These are phyloP conservation scores for Mastigamoeba balamuthi DNA, from an alignment of 78 protist species.

Conservation along the genomic window DNA sequence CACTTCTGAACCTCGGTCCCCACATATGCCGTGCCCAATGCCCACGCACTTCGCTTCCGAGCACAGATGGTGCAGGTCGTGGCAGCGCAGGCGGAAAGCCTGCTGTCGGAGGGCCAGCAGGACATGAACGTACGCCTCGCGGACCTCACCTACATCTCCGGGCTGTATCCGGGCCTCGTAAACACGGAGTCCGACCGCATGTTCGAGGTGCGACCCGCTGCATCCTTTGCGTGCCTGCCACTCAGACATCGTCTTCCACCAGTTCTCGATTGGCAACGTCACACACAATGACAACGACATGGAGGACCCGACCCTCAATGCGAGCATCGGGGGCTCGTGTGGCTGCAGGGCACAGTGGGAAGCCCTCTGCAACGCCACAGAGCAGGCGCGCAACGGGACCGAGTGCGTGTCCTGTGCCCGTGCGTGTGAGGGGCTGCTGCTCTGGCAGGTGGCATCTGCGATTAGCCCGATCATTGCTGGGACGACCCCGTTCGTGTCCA, in stretches of 20 bases:
- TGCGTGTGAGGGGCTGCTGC: not conserved
- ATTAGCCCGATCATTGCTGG: not conserved
- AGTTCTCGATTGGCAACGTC: too few relatives aligned
- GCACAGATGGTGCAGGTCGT: not conserved
- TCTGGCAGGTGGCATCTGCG: not conserved
- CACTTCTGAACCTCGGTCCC: too few relatives aligned
- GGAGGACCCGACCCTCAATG: not conserved
- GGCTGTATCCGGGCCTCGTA: not conserved
- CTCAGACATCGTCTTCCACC: too few relatives aligned
- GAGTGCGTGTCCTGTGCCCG: not conserved
- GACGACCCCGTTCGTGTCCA: not conserved
- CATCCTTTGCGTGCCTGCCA: too few relatives aligned
- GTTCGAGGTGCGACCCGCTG: too few relatives aligned
- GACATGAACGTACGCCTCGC: not conserved
- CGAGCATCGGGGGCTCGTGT: not conserved
- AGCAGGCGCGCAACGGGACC: not conserved
- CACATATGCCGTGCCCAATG: too few relatives aligned
- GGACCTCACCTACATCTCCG: not conserved
- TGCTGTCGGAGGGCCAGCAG: not conserved
- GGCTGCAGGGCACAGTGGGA: not conserved
- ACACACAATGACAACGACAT: too few relatives aligned
- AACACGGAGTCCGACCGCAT: too few relatives aligned
- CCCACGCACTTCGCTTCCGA: not conserved
- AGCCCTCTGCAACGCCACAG: not conserved
- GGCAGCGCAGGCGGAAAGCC: not conserved